Conservation (phyloP, 257 asterid genomes). For the Fraxinus anomala region DNA sequence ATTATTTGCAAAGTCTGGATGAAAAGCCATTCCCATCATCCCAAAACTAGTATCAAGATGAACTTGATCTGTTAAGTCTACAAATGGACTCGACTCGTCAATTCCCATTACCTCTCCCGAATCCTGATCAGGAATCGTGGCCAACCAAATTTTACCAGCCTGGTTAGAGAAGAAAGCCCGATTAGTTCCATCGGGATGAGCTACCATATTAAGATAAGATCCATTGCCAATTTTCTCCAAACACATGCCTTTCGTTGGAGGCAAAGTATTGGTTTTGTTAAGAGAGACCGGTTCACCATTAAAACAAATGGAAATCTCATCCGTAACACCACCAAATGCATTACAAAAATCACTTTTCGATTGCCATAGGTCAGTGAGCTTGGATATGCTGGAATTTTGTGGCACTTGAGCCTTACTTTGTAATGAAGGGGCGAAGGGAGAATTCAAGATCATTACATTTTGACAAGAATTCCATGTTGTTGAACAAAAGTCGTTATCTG, state of each 20-base stretch:
- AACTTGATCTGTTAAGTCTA: slow-evolving; percentile 83
- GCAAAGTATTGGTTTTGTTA: slow-evolving; percentile 38
- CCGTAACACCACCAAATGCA: slow-evolving; percentile 60
- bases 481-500: slow-evolving; percentile 62
- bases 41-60: slow-evolving; percentile 67
- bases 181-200: slow-evolving; percentile 92
- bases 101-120: slow-evolving; percentile 62
- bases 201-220: slow-evolving; percentile 74
- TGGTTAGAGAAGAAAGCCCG: slow-evolving; percentile 81
- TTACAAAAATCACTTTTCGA: slow-evolving; percentile 68
- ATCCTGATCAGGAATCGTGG: slow-evolving; percentile 79
- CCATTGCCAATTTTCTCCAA: slow-evolving; percentile 77
- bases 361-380: slow-evolving; percentile 79
- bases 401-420: slow-evolving; percentile 54
- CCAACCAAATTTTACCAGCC: slow-evolving; percentile 82
- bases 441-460: slow-evolving; percentile 47
- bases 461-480: slow-evolving; percentile 75
- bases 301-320: slow-evolving; percentile 58
- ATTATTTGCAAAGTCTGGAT: slow-evolving; percentile 66
- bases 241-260: slow-evolving; percentile 71
- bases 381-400: slow-evolving; percentile 50
- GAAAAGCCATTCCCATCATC: slow-evolving; percentile 96
- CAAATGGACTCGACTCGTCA: slow-evolving; percentile 77
- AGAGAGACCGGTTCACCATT: slow-evolving; percentile 55
- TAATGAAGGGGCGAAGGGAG: slow-evolving; percentile 83